Percentiles rank a stretch among this genome's conserved stretches.
phyloP scores from a whole-genome alignment of 345 rosid genomes.

The Salix caprea region DNA sequence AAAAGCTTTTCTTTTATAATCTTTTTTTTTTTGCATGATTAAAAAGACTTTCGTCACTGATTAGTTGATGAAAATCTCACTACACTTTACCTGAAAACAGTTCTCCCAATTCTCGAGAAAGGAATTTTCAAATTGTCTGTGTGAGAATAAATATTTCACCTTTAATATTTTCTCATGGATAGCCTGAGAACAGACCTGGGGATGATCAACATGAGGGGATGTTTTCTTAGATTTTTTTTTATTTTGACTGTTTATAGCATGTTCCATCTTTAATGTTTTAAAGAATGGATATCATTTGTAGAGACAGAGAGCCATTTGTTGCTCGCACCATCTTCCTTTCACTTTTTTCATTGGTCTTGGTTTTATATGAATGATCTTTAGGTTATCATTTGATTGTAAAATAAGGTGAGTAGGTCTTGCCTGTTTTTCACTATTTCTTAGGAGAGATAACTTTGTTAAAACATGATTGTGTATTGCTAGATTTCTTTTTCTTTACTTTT shows the following conservation, averaged over 20 bases:
- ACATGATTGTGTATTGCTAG: background rate
- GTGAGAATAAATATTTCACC: background rate
- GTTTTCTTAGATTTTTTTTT: background rate
- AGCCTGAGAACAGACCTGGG: background rate
- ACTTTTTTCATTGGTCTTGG: background rate
- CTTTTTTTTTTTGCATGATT: background rate
- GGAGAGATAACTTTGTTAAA: background rate
- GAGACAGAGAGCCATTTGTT: background rate
- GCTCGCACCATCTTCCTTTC: background rate
- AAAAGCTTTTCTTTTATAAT: background rate
- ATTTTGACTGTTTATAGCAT: background rate
- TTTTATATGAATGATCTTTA: background rate
- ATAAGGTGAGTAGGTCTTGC: background rate
- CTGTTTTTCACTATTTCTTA: background rate
- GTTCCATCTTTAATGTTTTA: too few species aligned
- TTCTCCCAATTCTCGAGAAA: too few species aligned
- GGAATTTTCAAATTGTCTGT: background rate
- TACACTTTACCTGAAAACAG: too few species aligned
- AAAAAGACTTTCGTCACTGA: background rate
- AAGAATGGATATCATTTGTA: background rate
- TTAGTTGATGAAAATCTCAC: background rate
- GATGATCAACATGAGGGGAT: background rate
- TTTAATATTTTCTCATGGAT: background rate
- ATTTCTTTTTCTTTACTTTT: background rate
- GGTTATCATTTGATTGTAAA: background rate